Evolutionary conservation across 345 rosid species (phyloP).

Genomic region (Barbarea vulgaris): DNA sequence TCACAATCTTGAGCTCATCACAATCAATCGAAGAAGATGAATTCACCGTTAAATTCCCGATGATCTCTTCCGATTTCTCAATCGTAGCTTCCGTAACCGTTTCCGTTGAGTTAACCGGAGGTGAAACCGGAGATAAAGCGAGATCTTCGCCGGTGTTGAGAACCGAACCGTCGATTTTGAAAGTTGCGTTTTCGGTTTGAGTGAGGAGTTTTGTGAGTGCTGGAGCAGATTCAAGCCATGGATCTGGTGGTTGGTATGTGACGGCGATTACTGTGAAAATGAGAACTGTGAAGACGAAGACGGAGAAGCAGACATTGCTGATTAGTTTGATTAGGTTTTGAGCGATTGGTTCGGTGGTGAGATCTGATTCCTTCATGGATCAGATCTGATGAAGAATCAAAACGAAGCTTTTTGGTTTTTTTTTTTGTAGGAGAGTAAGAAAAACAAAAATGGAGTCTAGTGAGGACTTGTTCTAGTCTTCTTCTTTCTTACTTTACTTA

Average conservation of each 20-base stretch:
- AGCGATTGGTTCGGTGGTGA: constrained; percentile 67
- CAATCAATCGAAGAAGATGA: constrained; percentile 42
- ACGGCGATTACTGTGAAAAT: constrained; percentile 80
- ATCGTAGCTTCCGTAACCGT: constrained; percentile 55
- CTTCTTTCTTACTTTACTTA: neutral
- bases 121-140: constrained; percentile 25
- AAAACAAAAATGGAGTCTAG: neutral
- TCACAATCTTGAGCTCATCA: constrained; percentile 55
- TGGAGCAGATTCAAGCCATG: constrained; percentile 95
- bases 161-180: constrained; percentile 67
- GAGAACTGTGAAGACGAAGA: constrained; percentile 80
- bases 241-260: constrained; percentile 96
- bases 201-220: constrained; percentile 78
- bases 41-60: constrained; percentile 44
- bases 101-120: constrained; percentile 37
- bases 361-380: constrained; percentile 70
- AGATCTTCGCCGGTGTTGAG: constrained; percentile 88
- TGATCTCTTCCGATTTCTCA: constrained; percentile 49
- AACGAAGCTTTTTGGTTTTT: neutral
- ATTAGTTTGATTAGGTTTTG: constrained; percentile 79
- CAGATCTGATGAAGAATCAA: neutral
- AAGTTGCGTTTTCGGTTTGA: constrained; percentile 71
- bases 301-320: constrained; percentile 93
- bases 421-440: neutral
- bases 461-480: neutral